Base-by-base conservation (phyloP, 2,329 filamentous ascomycete genomes). In the Aspergillus brunneoviolaceus region DNA sequence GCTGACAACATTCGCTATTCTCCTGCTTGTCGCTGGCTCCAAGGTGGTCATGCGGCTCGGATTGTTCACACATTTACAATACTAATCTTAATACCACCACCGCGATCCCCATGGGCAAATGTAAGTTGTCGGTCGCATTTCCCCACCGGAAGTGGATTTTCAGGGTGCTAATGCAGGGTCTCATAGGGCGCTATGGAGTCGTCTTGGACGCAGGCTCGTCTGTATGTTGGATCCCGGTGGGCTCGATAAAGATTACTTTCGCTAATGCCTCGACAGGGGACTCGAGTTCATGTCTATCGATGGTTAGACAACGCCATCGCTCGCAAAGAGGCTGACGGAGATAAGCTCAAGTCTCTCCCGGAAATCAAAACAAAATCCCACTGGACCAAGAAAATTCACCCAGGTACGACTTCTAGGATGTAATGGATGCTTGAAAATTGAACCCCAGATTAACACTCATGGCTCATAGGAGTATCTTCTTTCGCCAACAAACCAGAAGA, bases 201-300 rank as follows among this genome's bases (percentile, higher is more conserved):
- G 93, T 99, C 74, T 86, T 99, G 72, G 95, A 99, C 84, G 95
- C 95, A 75, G 95, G 95, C 69, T 98, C 95, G 77, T 98, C 95
- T 71, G 84, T 85, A 78, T 65, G 81, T 76, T 58, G 35, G 14
- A 49, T 16, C 5, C n/a, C 39, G 27, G 33, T 16, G 6, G 45
- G 35, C 16, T 45, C 51, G 16, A 16, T 16, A 11, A 19, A n/a
- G 10, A 45, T 31, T 19, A 10, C 42, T 31, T 42, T 45, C 48
- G 59, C 56, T 59, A 62, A 57, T 51, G 16, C 53, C 62, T 47
- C 10, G n/a, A 51, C 42, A 85, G 76, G 94, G 95, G 74, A 98
- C 94, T 70, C 90, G 95, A 74, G 84, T 96, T 64, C 92, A 99
- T 76, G 87, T 99, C 60, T 99, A 99, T 79, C 87, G 88, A 77